These are phyloP conservation scores for Linum trigynum DNA, from an alignment of 345 rosid species.

Conservation along the genomic window DNA sequence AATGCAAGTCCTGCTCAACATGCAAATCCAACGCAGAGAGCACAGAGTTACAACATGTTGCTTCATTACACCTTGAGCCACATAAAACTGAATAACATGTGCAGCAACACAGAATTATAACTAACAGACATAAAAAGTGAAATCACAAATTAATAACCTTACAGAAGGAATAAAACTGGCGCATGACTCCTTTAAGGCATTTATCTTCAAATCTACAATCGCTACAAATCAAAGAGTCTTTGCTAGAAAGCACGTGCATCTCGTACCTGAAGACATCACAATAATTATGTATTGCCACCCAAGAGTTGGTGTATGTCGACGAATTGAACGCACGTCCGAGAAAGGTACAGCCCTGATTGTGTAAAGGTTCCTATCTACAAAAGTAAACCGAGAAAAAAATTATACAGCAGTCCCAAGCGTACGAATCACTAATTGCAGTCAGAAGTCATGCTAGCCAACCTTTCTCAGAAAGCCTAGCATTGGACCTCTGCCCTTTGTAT, in stretches of 20 bases:
- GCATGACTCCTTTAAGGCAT: not conserved
- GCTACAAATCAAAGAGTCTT: not conserved
- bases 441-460: constrained; percentile 31
- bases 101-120: not conserved
- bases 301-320: constrained; percentile 77
- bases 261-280: constrained; percentile 79
- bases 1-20: constrained; percentile 69
- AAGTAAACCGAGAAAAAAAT: constrained; percentile 11
- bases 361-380: constrained; percentile 75
- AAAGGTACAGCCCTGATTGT: constrained; percentile 75
- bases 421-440: not conserved
- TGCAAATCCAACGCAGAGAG: not conserved
- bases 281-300: constrained; percentile 96
- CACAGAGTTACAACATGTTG: not conserved
- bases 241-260: not conserved
- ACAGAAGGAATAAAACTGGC: no score
- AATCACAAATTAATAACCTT: no score
- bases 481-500: constrained; percentile 63
- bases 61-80: not conserved
- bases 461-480: constrained; percentile 66
- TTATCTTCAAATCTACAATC: not conserved
- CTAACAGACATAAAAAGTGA: not conserved
- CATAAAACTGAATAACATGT: not conserved
- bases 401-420: not conserved
- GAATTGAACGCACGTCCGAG: constrained; percentile 69